phyloP scores from a whole-genome alignment of 768 basidiomycete species.

The Tricholoma sp. region DNA sequence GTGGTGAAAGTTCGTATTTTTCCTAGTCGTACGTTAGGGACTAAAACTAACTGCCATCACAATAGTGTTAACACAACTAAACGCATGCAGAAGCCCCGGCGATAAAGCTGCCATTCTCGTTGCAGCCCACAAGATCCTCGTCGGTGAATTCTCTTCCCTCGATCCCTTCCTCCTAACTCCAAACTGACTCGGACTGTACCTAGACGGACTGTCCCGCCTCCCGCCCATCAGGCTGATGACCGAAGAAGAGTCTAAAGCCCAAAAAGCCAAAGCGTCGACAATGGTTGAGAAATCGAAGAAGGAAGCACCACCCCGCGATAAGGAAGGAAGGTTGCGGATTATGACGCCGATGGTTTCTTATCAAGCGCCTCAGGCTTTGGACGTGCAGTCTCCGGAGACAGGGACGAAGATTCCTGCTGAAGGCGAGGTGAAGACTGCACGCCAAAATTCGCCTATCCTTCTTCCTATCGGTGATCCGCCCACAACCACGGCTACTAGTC shows the following conservation, averaged over 20 bases:
- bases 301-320: conserved; percentile 17
- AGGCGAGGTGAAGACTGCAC: conserved; percentile 6
- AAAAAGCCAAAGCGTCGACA: conserved; percentile 18
- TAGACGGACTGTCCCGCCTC: conserved; percentile 70
- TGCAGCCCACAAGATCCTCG: conserved; percentile 77
- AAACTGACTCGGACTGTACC: background rate
- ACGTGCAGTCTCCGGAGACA: background rate
- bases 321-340: conserved; percentile 15
- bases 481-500: background rate
- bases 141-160: conserved; percentile 51
- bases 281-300: conserved; percentile 8
- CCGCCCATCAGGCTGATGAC: conserved; percentile 73
- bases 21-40: background rate
- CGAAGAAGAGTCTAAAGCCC: conserved; percentile 38
- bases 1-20: conserved; percentile 68
- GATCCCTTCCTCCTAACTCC: background rate
- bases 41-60: background rate
- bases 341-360: conserved; percentile 9
- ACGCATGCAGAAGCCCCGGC: conserved; percentile 49
- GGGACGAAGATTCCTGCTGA: background rate
- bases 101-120: conserved; percentile 82
- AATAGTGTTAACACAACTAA: conserved; percentile 33
- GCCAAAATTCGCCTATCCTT: conserved; percentile 8
- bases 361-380: background rate
- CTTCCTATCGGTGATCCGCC: conserved; percentile 14